Conservation (phyloP, 1,284 basidiomycete species). For the Leccinum solheimii region DNA sequence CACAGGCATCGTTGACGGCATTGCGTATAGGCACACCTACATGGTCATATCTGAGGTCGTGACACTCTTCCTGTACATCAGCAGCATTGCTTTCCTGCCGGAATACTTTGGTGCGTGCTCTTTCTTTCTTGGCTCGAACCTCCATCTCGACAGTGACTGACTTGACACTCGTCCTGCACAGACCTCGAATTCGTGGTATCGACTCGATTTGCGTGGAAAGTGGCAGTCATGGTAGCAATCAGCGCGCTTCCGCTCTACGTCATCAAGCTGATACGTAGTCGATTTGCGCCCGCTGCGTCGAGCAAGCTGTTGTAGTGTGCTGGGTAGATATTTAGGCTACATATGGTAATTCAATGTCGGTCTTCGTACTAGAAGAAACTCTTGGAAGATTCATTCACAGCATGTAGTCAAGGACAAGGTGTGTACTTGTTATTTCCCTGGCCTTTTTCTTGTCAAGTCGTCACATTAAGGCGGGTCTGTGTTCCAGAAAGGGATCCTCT, state of each 20-base stretch:
- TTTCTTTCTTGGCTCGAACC: neutral
- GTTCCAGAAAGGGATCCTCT: too few relatives aligned
- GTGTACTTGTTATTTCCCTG: too few relatives aligned
- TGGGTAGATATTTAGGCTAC: neutral
- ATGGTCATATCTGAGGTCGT: conserved; percentile 94
- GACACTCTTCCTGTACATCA: conserved; percentile 86
- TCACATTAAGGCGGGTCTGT: too few relatives aligned
- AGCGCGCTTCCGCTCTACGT: conserved; percentile 91
- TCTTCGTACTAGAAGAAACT: too few relatives aligned
- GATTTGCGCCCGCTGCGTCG: conserved; percentile 91
- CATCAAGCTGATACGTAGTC: conserved; percentile 84
- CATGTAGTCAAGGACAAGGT: too few relatives aligned
- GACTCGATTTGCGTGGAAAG: conserved; percentile 90
- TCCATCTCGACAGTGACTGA: neutral
- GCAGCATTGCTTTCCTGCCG: conserved; percentile 92
- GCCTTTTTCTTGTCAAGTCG: neutral
- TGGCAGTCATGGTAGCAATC: conserved; percentile 91
- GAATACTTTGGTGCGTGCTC: conserved; percentile 87
- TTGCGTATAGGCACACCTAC: conserved; percentile 79
- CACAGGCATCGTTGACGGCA: neutral
- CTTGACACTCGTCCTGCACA: conserved; percentile 33
- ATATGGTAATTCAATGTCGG: too few relatives aligned
- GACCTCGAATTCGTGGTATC: conserved; percentile 94
- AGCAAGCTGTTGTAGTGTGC: conserved; percentile 74
- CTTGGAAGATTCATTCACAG: too few relatives aligned